Conservation (phyloP, 768 basidiomycete genomes). For the Termitomyces sp. region DNA sequence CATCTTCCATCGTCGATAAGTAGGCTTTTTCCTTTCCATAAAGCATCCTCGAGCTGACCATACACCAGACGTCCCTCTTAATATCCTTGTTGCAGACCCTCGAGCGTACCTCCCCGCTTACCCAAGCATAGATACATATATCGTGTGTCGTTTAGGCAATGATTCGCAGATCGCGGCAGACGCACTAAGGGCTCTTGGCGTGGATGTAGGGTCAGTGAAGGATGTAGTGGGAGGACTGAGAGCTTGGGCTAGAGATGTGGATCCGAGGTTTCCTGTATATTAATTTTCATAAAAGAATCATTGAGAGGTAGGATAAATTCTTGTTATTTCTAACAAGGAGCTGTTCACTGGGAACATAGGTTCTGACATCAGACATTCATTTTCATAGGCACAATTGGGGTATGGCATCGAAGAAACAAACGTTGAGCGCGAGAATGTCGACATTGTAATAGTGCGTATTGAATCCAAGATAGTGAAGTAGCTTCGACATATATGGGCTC, state of each 20-base stretch:
- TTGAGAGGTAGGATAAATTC: neutral
- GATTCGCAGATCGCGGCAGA: slow-evolving; percentile 88
- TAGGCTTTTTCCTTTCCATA: neutral
- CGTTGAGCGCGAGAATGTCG: no score
- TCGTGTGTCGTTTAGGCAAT: slow-evolving; percentile 88
- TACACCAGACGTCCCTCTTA: slow-evolving; percentile 61
- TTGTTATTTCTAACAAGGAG: no score
- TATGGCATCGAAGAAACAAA: no score
- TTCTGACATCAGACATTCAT: no score
- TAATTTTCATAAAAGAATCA: slow-evolving; percentile 25
- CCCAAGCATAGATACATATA: slow-evolving; percentile 34
- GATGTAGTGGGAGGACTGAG: slow-evolving; percentile 81
- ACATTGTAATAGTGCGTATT: no score
- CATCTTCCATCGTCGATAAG: slow-evolving; percentile 66
- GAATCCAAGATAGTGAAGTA: no score
- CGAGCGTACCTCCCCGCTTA: slow-evolving; percentile 30
- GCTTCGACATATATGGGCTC: no score
- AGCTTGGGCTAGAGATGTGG: slow-evolving; percentile 76
- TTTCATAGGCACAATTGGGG: no score
- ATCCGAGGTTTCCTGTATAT: slow-evolving; percentile 78
- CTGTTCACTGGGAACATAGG: no score
- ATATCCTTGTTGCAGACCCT: slow-evolving; percentile 61
- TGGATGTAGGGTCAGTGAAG: slow-evolving; percentile 34
- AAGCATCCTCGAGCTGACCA: neutral
- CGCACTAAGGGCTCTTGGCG: slow-evolving; percentile 41